Conservation (phyloP, 2,329 filamentous ascomycete genomes). For the Penicillium palitans region DNA sequence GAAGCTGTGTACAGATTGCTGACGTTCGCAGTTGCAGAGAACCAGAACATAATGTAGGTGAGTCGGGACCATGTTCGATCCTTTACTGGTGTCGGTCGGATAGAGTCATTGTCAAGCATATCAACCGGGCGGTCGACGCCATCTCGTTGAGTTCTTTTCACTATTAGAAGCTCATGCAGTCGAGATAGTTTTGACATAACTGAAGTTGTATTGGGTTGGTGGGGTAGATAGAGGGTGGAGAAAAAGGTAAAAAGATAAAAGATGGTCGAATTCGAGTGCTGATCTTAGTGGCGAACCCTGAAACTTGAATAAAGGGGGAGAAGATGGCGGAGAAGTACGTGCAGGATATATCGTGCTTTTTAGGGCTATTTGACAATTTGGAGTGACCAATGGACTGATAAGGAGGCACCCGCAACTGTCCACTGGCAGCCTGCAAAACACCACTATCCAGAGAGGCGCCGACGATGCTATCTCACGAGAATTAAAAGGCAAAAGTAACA, state of each 20-base stretch:
- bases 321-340: neutral
- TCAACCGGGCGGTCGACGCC: slow-evolving; percentile 14
- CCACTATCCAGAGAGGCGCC: neutral
- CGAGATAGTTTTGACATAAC: slow-evolving; percentile 6
- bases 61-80: slow-evolving; percentile 46
- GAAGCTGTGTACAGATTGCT: slow-evolving; percentile 44
- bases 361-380: neutral
- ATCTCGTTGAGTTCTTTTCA: slow-evolving; percentile 23
- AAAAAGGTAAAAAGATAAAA: neutral
- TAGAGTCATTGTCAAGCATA: slow-evolving; percentile 44
- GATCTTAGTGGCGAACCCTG: neutral
- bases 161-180: slow-evolving; percentile 18
- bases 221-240: neutral
- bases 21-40: slow-evolving; percentile 41
- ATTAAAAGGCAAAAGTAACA: neutral
- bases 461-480: neutral
- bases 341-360: neutral
- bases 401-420: neutral
- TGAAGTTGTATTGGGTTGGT: neutral
- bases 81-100: slow-evolving; percentile 42
- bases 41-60: slow-evolving; percentile 49
- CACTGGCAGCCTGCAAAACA: neutral
- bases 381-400: neutral
- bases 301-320: neutral
- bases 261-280: neutral